Evolutionary conservation across 495 filamentous ascomycete genomes (phyloP).

Genomic region (Eremomyces bilateralis): DNA sequence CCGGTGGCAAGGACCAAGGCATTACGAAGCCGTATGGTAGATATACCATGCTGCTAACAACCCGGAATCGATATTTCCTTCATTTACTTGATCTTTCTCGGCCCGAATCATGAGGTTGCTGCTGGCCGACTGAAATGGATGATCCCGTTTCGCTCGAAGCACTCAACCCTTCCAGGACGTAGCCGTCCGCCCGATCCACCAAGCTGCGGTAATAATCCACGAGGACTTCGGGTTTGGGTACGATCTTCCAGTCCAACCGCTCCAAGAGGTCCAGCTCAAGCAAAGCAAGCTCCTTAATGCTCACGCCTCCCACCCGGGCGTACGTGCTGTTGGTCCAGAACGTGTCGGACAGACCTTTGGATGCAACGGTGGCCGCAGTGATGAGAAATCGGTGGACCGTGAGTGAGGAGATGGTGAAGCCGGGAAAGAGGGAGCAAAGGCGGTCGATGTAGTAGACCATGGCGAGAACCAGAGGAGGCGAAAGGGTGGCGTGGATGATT

Average conservation of each 20-base stretch:
- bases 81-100: too few relatives aligned
- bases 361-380: conserved; percentile 80
- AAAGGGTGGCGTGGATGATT: conserved; percentile 81
- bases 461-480: conserved; percentile 85
- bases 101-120: too few relatives aligned
- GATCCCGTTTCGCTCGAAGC: too few relatives aligned
- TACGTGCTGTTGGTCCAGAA: conserved; percentile 98
- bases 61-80: too few relatives aligned
- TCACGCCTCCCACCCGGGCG: conserved; percentile 80
- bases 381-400: conserved; percentile 97
- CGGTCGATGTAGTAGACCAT: conserved; percentile 99
- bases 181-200: conserved; percentile 46
- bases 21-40: too few relatives aligned
- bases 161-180: conserved; percentile 27
- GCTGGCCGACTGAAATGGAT: too few relatives aligned
- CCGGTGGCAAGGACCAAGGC: too few relatives aligned
- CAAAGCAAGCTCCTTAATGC: conserved; percentile 65
- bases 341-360: conserved; percentile 84
- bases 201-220: conserved; percentile 82
- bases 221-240: conserved; percentile 79
- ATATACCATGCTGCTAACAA: too few relatives aligned
- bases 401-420: conserved; percentile 82
- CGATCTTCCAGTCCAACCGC: conserved; percentile 85
- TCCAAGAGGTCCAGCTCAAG: conserved; percentile 89
- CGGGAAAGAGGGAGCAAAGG: conserved; percentile 74